phyloP scores from a whole-genome alignment of 768 basidiomycete genomes.

The Ramaria rubella region DNA sequence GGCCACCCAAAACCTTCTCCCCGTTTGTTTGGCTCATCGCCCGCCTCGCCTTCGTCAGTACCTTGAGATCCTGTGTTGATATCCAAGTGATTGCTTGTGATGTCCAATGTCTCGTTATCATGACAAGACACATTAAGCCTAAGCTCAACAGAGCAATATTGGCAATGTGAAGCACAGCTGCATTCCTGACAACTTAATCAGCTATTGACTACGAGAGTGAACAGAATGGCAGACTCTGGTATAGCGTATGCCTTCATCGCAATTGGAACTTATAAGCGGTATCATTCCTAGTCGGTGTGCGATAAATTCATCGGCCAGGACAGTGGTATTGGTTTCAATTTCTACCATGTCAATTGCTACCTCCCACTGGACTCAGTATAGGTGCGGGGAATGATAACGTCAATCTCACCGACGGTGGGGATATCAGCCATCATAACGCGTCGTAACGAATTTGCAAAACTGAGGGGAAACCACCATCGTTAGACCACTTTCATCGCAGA shows the following conservation, averaged over 20 bases:
- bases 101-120: conserved; percentile 66
- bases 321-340: conserved; percentile 84
- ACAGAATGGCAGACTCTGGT: conserved; percentile 48
- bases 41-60: conserved; percentile 39
- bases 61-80: conserved; percentile 27
- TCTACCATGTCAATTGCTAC: conserved; percentile 96
- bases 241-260: conserved; percentile 81
- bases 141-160: conserved; percentile 81
- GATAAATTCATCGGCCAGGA: conserved; percentile 95
- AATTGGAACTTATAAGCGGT: conserved; percentile 80
- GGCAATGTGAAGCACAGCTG: conserved; percentile 77
- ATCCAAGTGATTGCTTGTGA: conserved; percentile 83
- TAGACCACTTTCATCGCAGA: conserved; percentile 11
- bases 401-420: conserved; percentile 80
- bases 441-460: conserved; percentile 91
- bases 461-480: conserved; percentile 22
- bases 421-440: conserved; percentile 95
- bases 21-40: conserved; percentile 72
- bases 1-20: conserved; percentile 72
- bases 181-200: conserved; percentile 62
- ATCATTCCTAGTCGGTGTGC: conserved; percentile 94
- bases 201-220: background rate
- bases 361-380: background rate
- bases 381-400: no score
- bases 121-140: conserved; percentile 69